Percentiles rank a stretch among this genome's conserved stretches.
Evolutionary conservation across 1,284 basidiomycete genomes (phyloP).

Genomic region (Papiliotrema nemorosa): DNA sequence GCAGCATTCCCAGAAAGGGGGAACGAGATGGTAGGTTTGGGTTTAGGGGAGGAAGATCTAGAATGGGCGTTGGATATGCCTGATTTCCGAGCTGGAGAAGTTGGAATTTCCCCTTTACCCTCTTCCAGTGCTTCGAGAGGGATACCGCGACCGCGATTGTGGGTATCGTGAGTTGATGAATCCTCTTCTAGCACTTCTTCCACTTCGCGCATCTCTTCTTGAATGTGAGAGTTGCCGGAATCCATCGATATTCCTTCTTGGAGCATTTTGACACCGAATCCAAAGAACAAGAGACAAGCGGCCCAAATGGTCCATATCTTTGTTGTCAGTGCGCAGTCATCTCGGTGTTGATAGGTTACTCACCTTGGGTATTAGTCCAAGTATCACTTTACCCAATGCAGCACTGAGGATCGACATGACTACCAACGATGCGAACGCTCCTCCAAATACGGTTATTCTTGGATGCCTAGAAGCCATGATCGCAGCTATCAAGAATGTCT

Average conservation of each 20-base stretch:
- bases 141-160: conserved; percentile 22
- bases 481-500: conserved; percentile 95
- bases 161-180: conserved; percentile 33
- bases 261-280: conserved; percentile 82
- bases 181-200: conserved; percentile 72
- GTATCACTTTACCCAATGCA: conserved; percentile 77
- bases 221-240: conserved; percentile 60
- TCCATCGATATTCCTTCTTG: conserved; percentile 75
- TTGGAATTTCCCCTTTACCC: conserved; percentile 15
- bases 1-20: conserved; percentile 11
- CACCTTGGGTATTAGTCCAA: conserved; percentile 71
- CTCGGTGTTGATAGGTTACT: conserved; percentile 5
- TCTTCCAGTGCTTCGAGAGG: conserved; percentile 44
- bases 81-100: not conserved
- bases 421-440: conserved; percentile 81
- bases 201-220: conserved; percentile 88
- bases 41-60: conserved; percentile 10
- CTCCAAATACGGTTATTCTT: conserved; percentile 77
- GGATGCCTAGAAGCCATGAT: conserved; percentile 95
- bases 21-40: conserved; percentile 12
- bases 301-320: conserved; percentile 46
- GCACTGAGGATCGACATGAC: conserved; percentile 92
- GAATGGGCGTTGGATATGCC: conserved; percentile 1
- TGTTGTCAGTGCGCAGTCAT: not conserved
- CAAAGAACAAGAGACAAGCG: conserved; percentile 78